A percentile compares a stretch with the other conserved stretches of the same genome.
Evolutionary conservation across 495 filamentous ascomycete species (phyloP).

Genomic region (Neurospora sp.): DNA sequence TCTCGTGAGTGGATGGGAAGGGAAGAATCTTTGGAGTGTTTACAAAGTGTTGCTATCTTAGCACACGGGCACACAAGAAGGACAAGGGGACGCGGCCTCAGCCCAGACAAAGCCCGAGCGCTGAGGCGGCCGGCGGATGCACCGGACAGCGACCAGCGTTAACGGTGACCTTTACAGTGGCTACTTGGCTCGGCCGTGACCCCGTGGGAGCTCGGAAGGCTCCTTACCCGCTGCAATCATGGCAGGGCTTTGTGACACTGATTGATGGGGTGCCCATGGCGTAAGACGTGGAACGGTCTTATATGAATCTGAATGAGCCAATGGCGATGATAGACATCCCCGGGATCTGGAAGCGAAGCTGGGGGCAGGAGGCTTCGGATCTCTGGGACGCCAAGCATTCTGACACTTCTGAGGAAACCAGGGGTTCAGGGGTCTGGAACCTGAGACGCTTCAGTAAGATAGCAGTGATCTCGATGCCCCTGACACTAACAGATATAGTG

Average conservation of each 20-base stretch:
- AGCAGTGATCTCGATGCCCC: background rate
- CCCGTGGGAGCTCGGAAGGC: background rate
- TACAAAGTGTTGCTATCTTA: background rate
- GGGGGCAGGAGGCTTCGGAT: background rate
- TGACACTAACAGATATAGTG: background rate
- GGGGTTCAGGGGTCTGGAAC: background rate
- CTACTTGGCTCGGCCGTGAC: background rate
- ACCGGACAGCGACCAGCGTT: background rate
- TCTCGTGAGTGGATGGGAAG: background rate
- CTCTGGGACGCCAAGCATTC: background rate
- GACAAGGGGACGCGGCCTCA: background rate
- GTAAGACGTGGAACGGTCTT: background rate
- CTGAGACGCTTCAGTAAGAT: background rate
- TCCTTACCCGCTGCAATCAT: background rate
- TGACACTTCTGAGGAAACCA: background rate
- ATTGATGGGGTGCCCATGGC: background rate
- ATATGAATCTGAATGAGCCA: background rate
- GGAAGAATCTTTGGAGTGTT: background rate
- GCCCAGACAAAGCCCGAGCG: background rate
- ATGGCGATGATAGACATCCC: background rate
- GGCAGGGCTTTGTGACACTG: background rate
- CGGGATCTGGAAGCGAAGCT: background rate
- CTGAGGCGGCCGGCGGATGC: background rate
- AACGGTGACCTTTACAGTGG: background rate
- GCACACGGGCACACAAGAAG: background rate